Percentiles rank a stretch among this genome's conserved stretches.
These are phyloP conservation scores for Hemerocallis citrina DNA, from an alignment of 106 monocot species.

Conservation along the genomic window DNA sequence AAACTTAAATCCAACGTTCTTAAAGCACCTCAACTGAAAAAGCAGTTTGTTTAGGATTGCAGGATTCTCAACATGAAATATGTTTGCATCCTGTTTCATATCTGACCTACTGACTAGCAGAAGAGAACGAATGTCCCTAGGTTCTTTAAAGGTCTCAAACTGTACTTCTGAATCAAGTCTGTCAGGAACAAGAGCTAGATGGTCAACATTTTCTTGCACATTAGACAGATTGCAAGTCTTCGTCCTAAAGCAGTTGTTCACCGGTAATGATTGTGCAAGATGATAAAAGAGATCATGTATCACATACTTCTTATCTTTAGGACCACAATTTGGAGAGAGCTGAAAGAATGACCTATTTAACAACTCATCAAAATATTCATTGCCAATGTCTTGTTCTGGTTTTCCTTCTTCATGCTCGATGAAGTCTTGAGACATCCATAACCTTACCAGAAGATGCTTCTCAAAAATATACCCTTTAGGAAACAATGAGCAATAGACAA, in stretches of 20 bases:
- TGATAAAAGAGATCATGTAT: conserved; percentile 9
- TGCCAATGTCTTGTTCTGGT: conserved; percentile 2
- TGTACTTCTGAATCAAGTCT: not conserved
- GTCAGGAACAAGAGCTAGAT: not conserved
- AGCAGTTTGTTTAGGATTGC: not conserved
- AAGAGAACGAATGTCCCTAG: not conserved
- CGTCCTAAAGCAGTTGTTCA: not conserved
- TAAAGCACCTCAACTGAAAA: not conserved
- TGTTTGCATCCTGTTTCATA: too few species aligned
- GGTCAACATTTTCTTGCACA: not conserved
- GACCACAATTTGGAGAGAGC: not conserved
- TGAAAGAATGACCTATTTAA: conserved; percentile 5
- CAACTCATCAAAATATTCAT: conserved; percentile 14
- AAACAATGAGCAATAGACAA: conserved; percentile 10
- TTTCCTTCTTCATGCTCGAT: not conserved
- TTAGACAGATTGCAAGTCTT: not conserved
- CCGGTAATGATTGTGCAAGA: conserved; percentile 4
- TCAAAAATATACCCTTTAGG: conserved; percentile 9
- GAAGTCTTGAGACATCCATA: conserved; percentile 18
- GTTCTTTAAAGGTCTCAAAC: too few species aligned
- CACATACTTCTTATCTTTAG: conserved; percentile 7
- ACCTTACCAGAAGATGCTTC: not conserved
- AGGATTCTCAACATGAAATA: not conserved
- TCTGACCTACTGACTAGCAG: too few species aligned
- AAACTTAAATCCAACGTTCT: not conserved